Evolutionary conservation across 2,329 filamentous ascomycete species (phyloP).

Genomic region (Mycosphaerella arachidis): DNA sequence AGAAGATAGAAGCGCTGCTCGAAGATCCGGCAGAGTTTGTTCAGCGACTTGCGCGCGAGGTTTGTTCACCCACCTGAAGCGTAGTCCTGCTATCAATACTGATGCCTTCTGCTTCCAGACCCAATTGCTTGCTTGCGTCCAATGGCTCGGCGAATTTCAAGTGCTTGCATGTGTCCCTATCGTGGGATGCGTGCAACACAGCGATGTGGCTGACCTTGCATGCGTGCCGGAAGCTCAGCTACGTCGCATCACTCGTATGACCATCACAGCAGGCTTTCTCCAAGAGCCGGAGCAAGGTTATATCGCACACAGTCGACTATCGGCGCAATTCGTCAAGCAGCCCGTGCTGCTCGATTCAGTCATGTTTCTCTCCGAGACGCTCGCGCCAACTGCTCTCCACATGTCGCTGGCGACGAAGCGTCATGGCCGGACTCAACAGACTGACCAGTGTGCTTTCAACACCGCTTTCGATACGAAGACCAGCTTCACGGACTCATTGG

Average conservation of each 20-base stretch:
- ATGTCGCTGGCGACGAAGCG: neutral
- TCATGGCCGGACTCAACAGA: neutral
- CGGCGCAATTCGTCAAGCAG: neutral
- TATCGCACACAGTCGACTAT: neutral
- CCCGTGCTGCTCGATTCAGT: neutral
- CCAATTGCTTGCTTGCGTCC: slow-evolving; percentile 38
- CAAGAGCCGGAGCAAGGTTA: neutral
- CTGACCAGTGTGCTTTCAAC: neutral
- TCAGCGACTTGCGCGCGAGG: neutral
- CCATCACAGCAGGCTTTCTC: neutral
- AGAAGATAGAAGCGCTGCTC: neutral
- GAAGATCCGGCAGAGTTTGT: neutral
- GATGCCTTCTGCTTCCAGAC: neutral
- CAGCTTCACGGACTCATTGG: neutral
- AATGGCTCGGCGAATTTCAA: slow-evolving; percentile 45
- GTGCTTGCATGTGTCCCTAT: slow-evolving; percentile 45
- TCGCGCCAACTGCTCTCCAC: neutral
- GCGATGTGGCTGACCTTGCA: slow-evolving; percentile 42
- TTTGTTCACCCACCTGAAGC: neutral
- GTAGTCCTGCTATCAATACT: neutral
- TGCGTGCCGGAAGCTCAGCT: slow-evolving; percentile 35
- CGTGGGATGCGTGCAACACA: slow-evolving; percentile 31
- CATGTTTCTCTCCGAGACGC: neutral
- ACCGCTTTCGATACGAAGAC: neutral
- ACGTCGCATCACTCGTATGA: neutral